Percentiles rank a stretch among this genome's conserved stretches.
phyloP scores from a whole-genome alignment of 352 stramenopile genomes.

The Globisporangium ultimum region DNA sequence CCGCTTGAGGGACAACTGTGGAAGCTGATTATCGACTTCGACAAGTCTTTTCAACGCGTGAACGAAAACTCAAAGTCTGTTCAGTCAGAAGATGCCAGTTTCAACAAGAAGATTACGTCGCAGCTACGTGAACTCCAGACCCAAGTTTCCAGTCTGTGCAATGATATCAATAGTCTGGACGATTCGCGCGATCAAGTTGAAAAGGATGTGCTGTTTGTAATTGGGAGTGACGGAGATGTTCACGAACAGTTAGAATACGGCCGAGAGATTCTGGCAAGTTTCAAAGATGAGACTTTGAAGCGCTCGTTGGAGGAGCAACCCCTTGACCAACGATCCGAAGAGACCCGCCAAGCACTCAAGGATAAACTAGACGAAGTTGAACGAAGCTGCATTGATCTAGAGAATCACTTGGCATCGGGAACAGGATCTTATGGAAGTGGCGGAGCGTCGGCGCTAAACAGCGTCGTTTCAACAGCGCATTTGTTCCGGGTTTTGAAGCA shows the following conservation, averaged over 20 bases:
- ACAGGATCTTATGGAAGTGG: conserved; percentile 16
- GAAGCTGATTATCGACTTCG: conserved; percentile 71
- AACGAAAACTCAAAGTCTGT: conserved; percentile 37
- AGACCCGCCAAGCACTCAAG: conserved; percentile 44
- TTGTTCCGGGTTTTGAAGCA: conserved; percentile 72
- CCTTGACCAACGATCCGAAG: conserved; percentile 61
- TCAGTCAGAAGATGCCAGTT: conserved; percentile 30
- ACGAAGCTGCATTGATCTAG: conserved; percentile 47
- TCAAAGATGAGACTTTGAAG: conserved; percentile 61
- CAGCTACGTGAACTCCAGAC: conserved; percentile 33
- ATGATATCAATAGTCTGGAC: conserved; percentile 55
- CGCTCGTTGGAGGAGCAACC: conserved; percentile 63
- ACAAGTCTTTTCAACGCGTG: conserved; percentile 51
- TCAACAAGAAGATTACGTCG: conserved; percentile 19
- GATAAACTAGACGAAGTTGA: conserved; percentile 48
- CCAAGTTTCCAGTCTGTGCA: conserved; percentile 35
- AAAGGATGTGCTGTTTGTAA: conserved; percentile 74
- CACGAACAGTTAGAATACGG: conserved; percentile 73
- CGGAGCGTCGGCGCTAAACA: conserved; percentile 4
- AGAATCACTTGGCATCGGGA: conserved; percentile 38
- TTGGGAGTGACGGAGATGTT: conserved; percentile 71
- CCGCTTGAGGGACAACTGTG: conserved; percentile 61
- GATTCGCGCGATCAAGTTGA: conserved; percentile 57
- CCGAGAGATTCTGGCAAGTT: conserved; percentile 64
- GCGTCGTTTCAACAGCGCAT: conserved; percentile 32